Percentiles rank a stretch among this genome's conserved stretches.
Conservation (phyloP, 371 early-diverging fungal species). For the Blakeslea trispora region DNA sequence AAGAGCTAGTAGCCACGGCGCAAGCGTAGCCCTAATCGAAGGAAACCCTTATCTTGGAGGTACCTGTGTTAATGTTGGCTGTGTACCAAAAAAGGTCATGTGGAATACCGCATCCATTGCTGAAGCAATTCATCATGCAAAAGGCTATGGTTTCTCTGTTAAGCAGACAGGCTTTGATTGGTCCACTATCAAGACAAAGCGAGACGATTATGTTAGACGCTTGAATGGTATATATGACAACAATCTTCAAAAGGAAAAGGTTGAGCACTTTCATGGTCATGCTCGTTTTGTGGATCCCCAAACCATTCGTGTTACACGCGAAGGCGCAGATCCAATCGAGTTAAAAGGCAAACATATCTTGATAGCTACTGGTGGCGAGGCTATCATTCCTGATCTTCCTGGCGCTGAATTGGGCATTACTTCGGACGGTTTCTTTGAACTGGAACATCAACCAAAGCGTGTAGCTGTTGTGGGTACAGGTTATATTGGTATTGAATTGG, state of each 20-base stretch:
- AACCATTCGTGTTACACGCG: conserved; percentile 62
- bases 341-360: conserved; percentile 77
- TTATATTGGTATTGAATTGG: conserved; percentile 94
- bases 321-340: conserved; percentile 26
- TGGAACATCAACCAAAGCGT: conserved; percentile 86
- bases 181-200: conserved; percentile 73
- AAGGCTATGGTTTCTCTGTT: conserved; percentile 80
- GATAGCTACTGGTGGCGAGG: conserved; percentile 81
- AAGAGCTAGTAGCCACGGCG: conserved; percentile 90
- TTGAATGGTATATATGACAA: conserved; percentile 93
- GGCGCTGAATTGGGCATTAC: conserved; percentile 89
- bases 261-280: conserved; percentile 79
- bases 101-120: conserved; percentile 88
- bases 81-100: conserved; percentile 99
- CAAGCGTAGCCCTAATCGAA: conserved; percentile 90
- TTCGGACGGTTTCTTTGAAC: conserved; percentile 94
- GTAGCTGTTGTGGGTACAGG: conserved; percentile 87
- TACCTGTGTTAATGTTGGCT: conserved; percentile 97
- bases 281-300: conserved; percentile 78
- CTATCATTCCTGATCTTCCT: conserved; percentile 68
- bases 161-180: conserved; percentile 25
- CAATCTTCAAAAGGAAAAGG: conserved; percentile 81
- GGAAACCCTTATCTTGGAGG: conserved; percentile 83
- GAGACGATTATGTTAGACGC: conserved; percentile 91
- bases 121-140: conserved; percentile 82